Evolutionary conservation across 176 grass and related monocot genomes (phyloP).

Genomic region (Triticum monococcum): DNA sequence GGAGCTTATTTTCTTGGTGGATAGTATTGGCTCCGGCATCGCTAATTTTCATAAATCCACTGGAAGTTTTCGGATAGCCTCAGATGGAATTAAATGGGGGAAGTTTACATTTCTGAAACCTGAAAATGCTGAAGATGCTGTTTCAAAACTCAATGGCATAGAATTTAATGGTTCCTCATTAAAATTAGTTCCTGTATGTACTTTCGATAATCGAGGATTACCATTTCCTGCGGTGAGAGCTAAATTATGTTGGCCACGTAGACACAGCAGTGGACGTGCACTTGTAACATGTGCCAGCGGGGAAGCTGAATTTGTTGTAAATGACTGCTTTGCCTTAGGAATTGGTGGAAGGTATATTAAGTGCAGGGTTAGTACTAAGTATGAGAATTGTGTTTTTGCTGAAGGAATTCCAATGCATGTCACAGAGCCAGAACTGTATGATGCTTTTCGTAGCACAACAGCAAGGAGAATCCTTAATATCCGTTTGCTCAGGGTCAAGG

Average conservation of each 20-base stretch:
- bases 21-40: slow-evolving; percentile 52
- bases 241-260: slow-evolving; percentile 74
- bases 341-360: slow-evolving; percentile 71
- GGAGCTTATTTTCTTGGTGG: slow-evolving; percentile 70
- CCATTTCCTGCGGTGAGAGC: slow-evolving; percentile 80
- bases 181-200: slow-evolving; percentile 52
- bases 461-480: slow-evolving; percentile 64
- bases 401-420: slow-evolving; percentile 63
- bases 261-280: slow-evolving; percentile 62
- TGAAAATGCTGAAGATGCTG: slow-evolving; percentile 64
- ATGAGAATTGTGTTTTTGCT: slow-evolving; percentile 66
- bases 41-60: slow-evolving; percentile 50
- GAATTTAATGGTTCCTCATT: slow-evolving; percentile 73
- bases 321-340: slow-evolving; percentile 55
- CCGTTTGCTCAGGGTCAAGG: slow-evolving; percentile 58
- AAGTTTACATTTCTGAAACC: slow-evolving; percentile 81
- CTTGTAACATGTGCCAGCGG: slow-evolving; percentile 58
- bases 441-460: slow-evolving; percentile 51
- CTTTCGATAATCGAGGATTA: slow-evolving; percentile 41
- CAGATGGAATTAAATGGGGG: slow-evolving; percentile 72
- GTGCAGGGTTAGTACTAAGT: slow-evolving; percentile 63
- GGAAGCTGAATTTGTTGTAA: slow-evolving; percentile 65
- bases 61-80: slow-evolving; percentile 35
- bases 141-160: slow-evolving; percentile 58
- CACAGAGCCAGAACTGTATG: slow-evolving; percentile 67